Percentiles rank a stretch among this genome's conserved stretches.
Conservation (phyloP, 208 protist species). For the Acanthamoeba sp. region DNA sequence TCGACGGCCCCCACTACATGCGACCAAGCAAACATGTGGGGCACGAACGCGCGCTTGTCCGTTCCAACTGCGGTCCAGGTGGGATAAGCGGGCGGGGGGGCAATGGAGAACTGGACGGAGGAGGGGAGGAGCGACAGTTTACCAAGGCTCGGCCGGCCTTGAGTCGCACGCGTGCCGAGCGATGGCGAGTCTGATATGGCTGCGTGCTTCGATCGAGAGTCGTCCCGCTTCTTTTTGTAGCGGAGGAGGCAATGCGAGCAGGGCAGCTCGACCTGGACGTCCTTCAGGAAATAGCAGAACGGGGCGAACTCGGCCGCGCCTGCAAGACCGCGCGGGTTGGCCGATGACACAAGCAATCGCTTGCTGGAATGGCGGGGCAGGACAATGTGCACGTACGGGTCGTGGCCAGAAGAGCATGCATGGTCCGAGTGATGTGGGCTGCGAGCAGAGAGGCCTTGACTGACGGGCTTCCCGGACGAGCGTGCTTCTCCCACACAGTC, state of each 20-base stretch:
- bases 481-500: not conserved
- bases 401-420: not conserved
- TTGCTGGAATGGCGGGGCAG: not conserved
- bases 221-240: not conserved
- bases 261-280: not conserved
- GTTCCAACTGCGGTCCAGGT: not conserved
- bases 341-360: no score
- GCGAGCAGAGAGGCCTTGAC: not conserved
- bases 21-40: conserved; percentile 7
- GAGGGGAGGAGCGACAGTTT: no score
- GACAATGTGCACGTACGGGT: not conserved
- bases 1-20: not conserved
- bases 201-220: not conserved
- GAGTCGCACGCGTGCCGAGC: not conserved
- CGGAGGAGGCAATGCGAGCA: conserved; percentile 1
- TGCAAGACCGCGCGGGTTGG: no score
- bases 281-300: not conserved
- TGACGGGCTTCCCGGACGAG: not conserved
- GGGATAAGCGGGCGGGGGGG: no score
- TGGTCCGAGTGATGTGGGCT: not conserved
- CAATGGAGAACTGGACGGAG: no score
- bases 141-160: not conserved
- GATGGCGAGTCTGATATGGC: not conserved
- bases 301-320: not conserved
- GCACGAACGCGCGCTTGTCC: conserved; percentile 15